These are phyloP conservation scores for Pilaira anomala DNA, from an alignment of 192 early-diverging fungal species.

Conservation along the genomic window DNA sequence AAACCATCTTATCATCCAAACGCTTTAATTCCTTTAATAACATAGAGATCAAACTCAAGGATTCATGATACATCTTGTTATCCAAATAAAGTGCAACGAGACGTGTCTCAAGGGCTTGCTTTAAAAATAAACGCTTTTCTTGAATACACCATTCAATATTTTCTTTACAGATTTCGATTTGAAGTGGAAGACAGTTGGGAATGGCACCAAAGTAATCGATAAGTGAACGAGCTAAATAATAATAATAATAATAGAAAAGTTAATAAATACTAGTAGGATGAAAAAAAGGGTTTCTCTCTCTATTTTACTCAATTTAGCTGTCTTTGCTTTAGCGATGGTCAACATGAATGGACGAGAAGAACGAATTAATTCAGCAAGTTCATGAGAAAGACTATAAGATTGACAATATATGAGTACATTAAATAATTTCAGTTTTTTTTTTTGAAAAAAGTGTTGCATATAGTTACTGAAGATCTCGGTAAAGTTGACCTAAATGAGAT, in stretches of 20 bases:
- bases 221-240: constrained; percentile 69
- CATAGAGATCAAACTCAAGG: constrained; percentile 73
- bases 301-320: constrained; percentile 88
- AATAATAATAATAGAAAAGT: background rate
- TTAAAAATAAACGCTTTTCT: constrained; percentile 94
- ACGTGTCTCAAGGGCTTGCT: constrained; percentile 93
- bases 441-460: background rate
- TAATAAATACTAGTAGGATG: background rate
- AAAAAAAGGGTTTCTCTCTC: too few species aligned
- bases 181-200: constrained; percentile 79
- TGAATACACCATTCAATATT: constrained; percentile 88
- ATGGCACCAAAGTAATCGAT: constrained; percentile 88
- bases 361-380: constrained; percentile 80
- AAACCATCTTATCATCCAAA: constrained; percentile 96
- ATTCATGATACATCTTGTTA: constrained; percentile 94
- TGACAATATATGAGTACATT: constrained; percentile 37
- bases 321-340: constrained; percentile 92
- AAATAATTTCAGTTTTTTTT: background rate
- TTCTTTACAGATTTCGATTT: constrained; percentile 92
- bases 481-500: constrained; percentile 71
- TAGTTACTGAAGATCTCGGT: constrained; percentile 61
- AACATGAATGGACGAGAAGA: constrained; percentile 76
- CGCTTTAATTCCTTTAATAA: constrained; percentile 97
- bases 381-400: constrained; percentile 60
- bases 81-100: constrained; percentile 86